A percentile compares a stretch with the other conserved stretches of the same genome.
Evolutionary conservation across 805 yeast species (phyloP).

Genomic region (Wickerhamomyces bovis): DNA sequence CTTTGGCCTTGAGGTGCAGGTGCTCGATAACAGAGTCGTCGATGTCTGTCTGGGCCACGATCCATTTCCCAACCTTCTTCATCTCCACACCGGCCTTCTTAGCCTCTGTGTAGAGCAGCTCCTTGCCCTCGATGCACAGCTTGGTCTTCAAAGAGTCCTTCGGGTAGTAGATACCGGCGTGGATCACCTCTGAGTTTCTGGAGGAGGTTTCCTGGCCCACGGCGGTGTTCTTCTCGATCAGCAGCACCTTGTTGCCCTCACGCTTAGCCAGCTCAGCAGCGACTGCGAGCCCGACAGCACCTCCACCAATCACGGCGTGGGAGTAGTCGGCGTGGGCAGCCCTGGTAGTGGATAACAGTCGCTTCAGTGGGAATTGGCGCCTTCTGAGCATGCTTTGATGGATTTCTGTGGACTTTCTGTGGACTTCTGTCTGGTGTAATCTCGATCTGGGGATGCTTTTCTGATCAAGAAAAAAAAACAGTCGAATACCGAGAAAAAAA

Average conservation of each 20-base stretch:
- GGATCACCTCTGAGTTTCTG: constrained; percentile 90
- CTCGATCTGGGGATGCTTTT: background rate
- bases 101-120: constrained; percentile 49
- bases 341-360: constrained; percentile 13
- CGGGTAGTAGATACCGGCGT: constrained; percentile 86
- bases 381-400: background rate
- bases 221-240: constrained; percentile 61
- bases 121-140: constrained; percentile 72
- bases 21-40: constrained; percentile 56
- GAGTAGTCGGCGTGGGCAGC: constrained; percentile 42
- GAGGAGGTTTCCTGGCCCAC: constrained; percentile 80
- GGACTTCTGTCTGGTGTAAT: background rate
- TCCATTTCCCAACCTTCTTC: constrained; percentile 72
- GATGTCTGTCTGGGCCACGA: constrained; percentile 70
- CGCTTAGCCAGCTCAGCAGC: constrained; percentile 58
- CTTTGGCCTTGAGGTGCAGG: constrained; percentile 43
- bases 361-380: background rate
- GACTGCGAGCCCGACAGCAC: constrained; percentile 77
- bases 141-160: constrained; percentile 56
- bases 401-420: background rate
- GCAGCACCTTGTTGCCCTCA: constrained; percentile 44
- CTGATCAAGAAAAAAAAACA: no score
- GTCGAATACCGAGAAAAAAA: background rate
- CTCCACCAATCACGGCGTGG: constrained; percentile 78
- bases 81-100: constrained; percentile 48